Percentiles rank a stretch among this genome's conserved stretches.
Conservation (phyloP, 176 grass and related monocot genomes). For the Musa acuminata region DNA sequence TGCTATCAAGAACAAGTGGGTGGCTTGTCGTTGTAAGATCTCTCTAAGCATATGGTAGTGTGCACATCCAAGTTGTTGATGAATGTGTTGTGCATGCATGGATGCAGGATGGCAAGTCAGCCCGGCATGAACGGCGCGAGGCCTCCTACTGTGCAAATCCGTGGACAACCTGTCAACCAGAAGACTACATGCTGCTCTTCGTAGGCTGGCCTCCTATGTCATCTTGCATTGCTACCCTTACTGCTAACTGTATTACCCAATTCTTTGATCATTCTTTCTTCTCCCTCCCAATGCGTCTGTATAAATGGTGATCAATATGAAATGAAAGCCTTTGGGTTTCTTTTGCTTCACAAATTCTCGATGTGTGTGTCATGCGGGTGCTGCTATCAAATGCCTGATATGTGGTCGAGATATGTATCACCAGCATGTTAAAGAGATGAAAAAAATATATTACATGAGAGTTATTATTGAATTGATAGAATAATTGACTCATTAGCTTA, state of each 20-base stretch:
- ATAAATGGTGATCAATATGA: too few relatives aligned
- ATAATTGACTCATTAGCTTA: too few relatives aligned
- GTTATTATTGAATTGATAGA: too few relatives aligned
- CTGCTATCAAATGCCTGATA: too few relatives aligned
- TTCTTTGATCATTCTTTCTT: background rate
- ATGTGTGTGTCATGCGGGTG: too few relatives aligned
- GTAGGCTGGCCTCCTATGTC: background rate
- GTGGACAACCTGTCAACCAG: constrained; percentile 16
- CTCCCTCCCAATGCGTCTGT: background rate
- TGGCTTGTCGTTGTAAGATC: background rate
- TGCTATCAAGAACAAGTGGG: background rate
- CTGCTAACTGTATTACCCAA: background rate
- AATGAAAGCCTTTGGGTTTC: too few relatives aligned
- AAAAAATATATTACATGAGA: too few relatives aligned
- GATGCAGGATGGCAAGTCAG: constrained; percentile 2
- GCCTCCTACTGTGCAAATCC: constrained; percentile 8
- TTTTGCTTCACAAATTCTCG: too few relatives aligned
- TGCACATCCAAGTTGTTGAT: background rate
- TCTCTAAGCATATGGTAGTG: background rate
- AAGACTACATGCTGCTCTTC: constrained; percentile 14
- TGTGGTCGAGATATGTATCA: too few relatives aligned
- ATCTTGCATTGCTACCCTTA: too few relatives aligned
- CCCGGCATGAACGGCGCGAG: background rate
- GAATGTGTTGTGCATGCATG: background rate
- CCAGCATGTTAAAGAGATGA: too few relatives aligned